A percentile compares a stretch with the other conserved stretches of the same genome.
Evolutionary conservation across 805 yeast species (phyloP).

Genomic region (Huiozyma sinensis): DNA sequence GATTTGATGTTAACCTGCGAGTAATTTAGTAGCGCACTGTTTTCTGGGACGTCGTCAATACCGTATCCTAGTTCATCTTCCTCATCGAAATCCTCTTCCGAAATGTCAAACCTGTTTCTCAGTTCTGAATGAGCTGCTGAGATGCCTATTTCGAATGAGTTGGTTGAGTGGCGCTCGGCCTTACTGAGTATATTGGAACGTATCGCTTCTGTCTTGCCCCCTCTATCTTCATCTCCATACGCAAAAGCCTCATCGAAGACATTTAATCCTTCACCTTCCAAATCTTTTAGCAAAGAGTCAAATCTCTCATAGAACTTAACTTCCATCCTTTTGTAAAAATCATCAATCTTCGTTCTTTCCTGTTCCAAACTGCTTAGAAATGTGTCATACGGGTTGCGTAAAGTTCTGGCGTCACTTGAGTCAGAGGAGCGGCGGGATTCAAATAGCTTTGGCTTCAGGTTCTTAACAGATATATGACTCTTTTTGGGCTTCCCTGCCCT

Average conservation of each 20-base stretch:
- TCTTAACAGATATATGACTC: slow-evolving; percentile 4
- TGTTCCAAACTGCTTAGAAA: slow-evolving; percentile 37
- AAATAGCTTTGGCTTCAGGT: slow-evolving; percentile 13
- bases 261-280: slow-evolving; percentile 29
- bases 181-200: neutral
- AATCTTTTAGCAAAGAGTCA: slow-evolving; percentile 38
- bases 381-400: slow-evolving; percentile 30
- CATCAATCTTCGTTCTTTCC: slow-evolving; percentile 44
- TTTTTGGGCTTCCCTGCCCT: neutral
- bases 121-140: neutral
- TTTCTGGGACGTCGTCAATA: slow-evolving; percentile 29
- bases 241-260: neutral
- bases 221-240: neutral
- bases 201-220: neutral
- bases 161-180: slow-evolving; percentile 1
- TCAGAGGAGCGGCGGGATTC: slow-evolving; percentile 9
- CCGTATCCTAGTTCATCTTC: slow-evolving; percentile 24
- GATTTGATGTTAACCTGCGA: slow-evolving; percentile 38
- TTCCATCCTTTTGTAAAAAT: slow-evolving; percentile 40
- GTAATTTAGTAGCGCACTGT: slow-evolving; percentile 41
- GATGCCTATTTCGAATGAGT: neutral
- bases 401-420: slow-evolving; percentile 19
- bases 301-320: slow-evolving; percentile 35
- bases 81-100: slow-evolving; percentile 3
- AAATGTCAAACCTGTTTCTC: slow-evolving; percentile 1